These are phyloP conservation scores for Penicillium sclerotigenum DNA, from an alignment of 2,329 filamentous ascomycete genomes.

Conservation along the genomic window DNA sequence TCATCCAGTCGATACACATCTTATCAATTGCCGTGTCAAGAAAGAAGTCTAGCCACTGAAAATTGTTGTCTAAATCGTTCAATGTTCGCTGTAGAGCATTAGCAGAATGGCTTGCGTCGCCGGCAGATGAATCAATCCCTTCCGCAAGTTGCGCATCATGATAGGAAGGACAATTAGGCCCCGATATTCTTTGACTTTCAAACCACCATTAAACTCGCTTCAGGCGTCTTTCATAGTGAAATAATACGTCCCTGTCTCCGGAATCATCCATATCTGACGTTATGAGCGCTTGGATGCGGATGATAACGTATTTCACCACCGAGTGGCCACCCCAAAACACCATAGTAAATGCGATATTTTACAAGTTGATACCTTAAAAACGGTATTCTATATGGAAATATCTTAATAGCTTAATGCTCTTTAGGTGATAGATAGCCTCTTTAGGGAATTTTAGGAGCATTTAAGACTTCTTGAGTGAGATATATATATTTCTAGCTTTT, in stretches of 20 bases:
- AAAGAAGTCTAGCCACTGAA: neutral
- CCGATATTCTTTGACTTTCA: neutral
- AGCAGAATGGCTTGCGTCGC: neutral
- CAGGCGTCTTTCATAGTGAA: neutral
- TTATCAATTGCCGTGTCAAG: neutral
- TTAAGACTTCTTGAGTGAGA: too few relatives aligned
- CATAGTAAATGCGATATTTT: too few relatives aligned
- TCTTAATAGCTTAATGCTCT: too few relatives aligned
- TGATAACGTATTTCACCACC: too few relatives aligned
- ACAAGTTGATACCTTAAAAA: too few relatives aligned
- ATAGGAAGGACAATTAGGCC: neutral
- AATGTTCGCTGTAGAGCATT: neutral
- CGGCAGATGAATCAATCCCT: neutral
- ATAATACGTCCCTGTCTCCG: neutral
- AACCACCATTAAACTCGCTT: neutral
- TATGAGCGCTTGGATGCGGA: constrained; percentile 11
- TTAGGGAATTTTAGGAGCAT: too few relatives aligned
- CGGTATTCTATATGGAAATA: too few relatives aligned
- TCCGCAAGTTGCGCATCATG: neutral
- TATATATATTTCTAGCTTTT: too few relatives aligned
- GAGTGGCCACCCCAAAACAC: too few relatives aligned
- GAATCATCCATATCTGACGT: neutral
- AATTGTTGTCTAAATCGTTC: neutral
- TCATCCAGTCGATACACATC: neutral
- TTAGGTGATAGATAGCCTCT: too few relatives aligned